Percentiles rank a stretch among this genome's conserved stretches.
These are phyloP conservation scores for Coemansia sp. DNA, from an alignment of 192 early-diverging fungal genomes.

Conservation along the genomic window DNA sequence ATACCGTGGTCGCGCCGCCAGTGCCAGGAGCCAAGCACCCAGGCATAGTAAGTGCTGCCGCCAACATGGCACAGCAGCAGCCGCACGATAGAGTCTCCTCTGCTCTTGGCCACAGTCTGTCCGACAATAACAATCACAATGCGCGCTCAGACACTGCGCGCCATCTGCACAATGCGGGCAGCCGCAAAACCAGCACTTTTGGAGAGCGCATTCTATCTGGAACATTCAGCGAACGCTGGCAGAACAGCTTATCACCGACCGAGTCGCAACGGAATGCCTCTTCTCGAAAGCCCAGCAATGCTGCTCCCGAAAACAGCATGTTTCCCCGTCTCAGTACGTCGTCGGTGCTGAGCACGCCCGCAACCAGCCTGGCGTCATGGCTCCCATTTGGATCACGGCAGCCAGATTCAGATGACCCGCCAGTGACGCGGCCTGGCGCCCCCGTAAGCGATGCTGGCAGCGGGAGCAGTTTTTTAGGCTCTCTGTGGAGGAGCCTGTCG, in stretches of 20 bases:
- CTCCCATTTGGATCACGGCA: constrained; percentile 26
- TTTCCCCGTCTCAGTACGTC: constrained; percentile 35
- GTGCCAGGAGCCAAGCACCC: neutral
- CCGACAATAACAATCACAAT: neutral
- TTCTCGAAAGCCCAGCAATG: constrained; percentile 4
- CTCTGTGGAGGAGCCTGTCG: constrained; percentile 47
- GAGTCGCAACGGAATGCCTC: constrained; percentile 1
- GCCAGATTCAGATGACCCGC: constrained; percentile 2
- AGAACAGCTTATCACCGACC: neutral
- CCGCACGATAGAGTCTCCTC: neutral
- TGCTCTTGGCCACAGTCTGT: constrained; percentile 15
- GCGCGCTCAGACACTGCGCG: neutral
- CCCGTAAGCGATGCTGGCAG: constrained; percentile 38
- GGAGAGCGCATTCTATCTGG: constrained; percentile 1
- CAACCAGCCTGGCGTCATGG: constrained; percentile 38
- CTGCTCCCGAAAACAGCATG: neutral
- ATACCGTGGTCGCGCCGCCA: neutral
- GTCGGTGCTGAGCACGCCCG: constrained; percentile 37
- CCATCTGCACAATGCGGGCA: neutral
- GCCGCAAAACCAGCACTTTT: constrained; percentile 9
- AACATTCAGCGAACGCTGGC: constrained; percentile 1
- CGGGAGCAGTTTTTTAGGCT: constrained; percentile 36
- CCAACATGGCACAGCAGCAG: too few relatives aligned
- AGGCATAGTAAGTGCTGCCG: neutral
- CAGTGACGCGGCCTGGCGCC: neutral